Percentiles rank a stretch among this genome's conserved stretches.
These are phyloP conservation scores for Plasmodium falciparum DNA, from an alignment of 169 alveolate genomes.

Conservation along the genomic window DNA sequence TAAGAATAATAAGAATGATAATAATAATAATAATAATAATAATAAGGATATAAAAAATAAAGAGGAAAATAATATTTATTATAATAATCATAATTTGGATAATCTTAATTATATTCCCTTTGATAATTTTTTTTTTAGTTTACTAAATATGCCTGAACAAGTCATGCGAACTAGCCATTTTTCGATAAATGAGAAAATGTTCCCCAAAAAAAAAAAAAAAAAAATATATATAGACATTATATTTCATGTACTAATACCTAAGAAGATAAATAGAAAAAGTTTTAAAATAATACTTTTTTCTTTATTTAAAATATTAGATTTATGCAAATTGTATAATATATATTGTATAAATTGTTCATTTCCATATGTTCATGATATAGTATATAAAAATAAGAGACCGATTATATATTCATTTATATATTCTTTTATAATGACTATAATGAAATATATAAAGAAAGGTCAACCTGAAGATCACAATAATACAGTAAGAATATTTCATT, in stretches of 20 bases:
- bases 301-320: conserved; percentile 54
- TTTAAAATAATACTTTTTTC: conserved; percentile 55
- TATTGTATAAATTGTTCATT: conserved; percentile 35
- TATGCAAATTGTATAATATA: conserved; percentile 35
- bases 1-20: background rate
- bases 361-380: conserved; percentile 64
- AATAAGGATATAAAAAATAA: background rate
- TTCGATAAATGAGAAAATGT: too few relatives aligned
- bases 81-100: background rate
- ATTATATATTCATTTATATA: conserved; percentile 58
- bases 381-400: conserved; percentile 53
- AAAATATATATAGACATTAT: conserved; percentile 36
- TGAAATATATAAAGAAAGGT: conserved; percentile 30
- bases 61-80: background rate
- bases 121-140: too few relatives aligned
- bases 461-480: conserved; percentile 11
- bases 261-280: conserved; percentile 39
- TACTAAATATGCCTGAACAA: too few relatives aligned
- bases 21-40: background rate
- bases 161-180: too few relatives aligned
- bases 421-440: conserved; percentile 25
- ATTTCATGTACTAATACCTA: conserved; percentile 62
- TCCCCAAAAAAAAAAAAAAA: conserved; percentile 34
- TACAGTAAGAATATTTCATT: conserved; percentile 37
- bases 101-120: background rate